These are phyloP conservation scores for Eucalyptus victrix DNA, from an alignment of 345 rosid genomes.

Conservation along the genomic window DNA sequence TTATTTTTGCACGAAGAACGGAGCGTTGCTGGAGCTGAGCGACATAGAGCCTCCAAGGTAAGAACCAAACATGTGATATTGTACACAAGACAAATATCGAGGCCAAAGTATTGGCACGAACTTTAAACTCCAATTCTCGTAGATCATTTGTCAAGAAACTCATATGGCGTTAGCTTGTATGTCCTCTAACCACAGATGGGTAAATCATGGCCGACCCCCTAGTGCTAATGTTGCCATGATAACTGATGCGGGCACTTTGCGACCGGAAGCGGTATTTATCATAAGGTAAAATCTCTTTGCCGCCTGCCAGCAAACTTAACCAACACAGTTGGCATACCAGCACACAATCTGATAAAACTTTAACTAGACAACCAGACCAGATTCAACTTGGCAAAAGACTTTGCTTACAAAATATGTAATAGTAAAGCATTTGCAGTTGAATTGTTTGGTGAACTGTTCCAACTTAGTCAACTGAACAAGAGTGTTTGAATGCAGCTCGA, in stretches of 20 bases:
- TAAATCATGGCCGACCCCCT: constrained; percentile 51
- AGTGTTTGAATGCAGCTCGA: constrained; percentile 23
- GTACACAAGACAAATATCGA: background rate
- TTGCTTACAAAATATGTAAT: background rate
- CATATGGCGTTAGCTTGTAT: background rate
- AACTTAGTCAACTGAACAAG: background rate
- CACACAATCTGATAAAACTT: background rate
- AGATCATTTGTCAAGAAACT: background rate
- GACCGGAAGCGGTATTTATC: constrained; percentile 37
- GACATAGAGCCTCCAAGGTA: constrained; percentile 51
- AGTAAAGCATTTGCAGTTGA: background rate
- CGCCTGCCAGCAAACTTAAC: background rate
- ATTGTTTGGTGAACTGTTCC: background rate
- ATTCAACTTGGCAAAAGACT: background rate
- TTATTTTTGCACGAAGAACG: constrained; percentile 52
- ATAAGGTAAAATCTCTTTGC: constrained; percentile 26
- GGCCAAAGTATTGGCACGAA: background rate
- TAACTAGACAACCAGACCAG: background rate
- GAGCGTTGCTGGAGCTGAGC: constrained; percentile 36
- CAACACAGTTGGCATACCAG: background rate
- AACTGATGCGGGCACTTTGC: constrained; percentile 32
- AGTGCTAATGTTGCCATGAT: constrained; percentile 55
- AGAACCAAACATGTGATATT: background rate
- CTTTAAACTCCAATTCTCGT: background rate
- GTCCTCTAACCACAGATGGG: constrained; percentile 32